Conservation (phyloP, 345 rosid genomes). For the Dovyalis caffra region DNA sequence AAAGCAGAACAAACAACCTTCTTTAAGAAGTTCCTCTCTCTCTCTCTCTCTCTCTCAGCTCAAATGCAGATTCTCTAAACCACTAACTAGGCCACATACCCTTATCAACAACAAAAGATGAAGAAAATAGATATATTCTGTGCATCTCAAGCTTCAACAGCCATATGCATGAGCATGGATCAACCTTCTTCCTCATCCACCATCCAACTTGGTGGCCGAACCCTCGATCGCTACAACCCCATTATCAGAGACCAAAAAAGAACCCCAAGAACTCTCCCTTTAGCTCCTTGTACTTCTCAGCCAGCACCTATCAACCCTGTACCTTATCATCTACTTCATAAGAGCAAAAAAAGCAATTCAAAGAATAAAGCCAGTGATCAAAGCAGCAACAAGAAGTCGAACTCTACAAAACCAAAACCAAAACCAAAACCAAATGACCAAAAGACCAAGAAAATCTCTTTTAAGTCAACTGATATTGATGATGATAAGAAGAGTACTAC, state of each 20-base stretch:
- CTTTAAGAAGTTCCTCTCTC: constrained; percentile 21
- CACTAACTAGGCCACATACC: constrained; percentile 16
- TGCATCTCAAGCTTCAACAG: constrained; percentile 80
- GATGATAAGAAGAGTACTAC: constrained; percentile 1
- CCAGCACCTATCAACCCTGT: constrained; percentile 42
- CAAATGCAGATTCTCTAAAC: constrained; percentile 29
- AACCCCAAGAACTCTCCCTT: constrained; percentile 39
- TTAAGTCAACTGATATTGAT: constrained; percentile 6
- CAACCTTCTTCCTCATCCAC: constrained; percentile 30
- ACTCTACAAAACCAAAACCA: constrained; percentile 1
- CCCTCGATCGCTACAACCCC: constrained; percentile 88
- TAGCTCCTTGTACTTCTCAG: constrained; percentile 39
- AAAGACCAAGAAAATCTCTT: constrained; percentile 37
- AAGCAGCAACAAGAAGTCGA: constrained; percentile 17
- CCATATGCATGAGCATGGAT: constrained; percentile 64
- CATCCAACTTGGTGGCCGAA: constrained; percentile 46
- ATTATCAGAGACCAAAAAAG: constrained; percentile 73
- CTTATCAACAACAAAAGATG: constrained; percentile 31
- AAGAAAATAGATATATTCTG: constrained; percentile 62
- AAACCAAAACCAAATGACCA: constrained; percentile 7
- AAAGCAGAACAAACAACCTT: constrained; percentile 22
- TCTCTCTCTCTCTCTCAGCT: constrained; percentile 13
- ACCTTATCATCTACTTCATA: constrained; percentile 42
- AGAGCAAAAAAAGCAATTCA: constrained; percentile 32
- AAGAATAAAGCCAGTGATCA: constrained; percentile 14